phyloP scores from a whole-genome alignment of 2,329 filamentous ascomycete species.

The Ampelomyces quisqualis region DNA sequence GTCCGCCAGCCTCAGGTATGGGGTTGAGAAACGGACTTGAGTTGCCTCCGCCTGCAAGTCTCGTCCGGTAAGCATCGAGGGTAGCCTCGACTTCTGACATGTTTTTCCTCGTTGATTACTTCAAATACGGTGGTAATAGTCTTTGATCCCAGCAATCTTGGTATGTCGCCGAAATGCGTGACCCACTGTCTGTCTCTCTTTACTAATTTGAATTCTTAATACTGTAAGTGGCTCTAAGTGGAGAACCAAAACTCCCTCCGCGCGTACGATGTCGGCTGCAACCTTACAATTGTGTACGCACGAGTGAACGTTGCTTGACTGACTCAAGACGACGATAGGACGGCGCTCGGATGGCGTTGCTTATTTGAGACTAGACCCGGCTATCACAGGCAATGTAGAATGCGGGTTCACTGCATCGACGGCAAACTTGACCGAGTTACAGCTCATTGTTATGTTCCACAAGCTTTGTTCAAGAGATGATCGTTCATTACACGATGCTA shows the following conservation, averaged over 20 bases:
- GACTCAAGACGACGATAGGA: background rate
- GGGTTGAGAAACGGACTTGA: slow-evolving; percentile 20
- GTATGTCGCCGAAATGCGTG: no score
- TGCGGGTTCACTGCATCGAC: no score
- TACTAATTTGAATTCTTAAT: no score
- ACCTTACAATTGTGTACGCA: no score
- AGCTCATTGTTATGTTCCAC: background rate
- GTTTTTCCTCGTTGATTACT: background rate
- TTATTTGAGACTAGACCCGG: slow-evolving; percentile 13
- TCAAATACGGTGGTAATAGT: no score
- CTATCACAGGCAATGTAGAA: slow-evolving; percentile 6
- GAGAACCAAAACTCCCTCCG: no score
- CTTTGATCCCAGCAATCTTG: no score
- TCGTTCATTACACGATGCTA: slow-evolving; percentile 3
- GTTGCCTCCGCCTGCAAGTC: slow-evolving; percentile 3
- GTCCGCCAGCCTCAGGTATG: slow-evolving; percentile 11
- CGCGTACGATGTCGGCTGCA: no score
- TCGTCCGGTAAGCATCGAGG: slow-evolving; percentile 10
- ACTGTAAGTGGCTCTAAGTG: no score
- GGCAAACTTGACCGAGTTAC: no score
- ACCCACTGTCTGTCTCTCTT: no score
- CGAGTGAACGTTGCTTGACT: no score
- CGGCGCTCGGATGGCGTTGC: slow-evolving; percentile 8
- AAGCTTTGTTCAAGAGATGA: background rate
- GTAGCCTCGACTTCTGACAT: slow-evolving; percentile 19